Evolutionary conservation across 192 early-diverging fungal genomes (phyloP).

Genomic region (Phycomyces blakesleeanus): DNA sequence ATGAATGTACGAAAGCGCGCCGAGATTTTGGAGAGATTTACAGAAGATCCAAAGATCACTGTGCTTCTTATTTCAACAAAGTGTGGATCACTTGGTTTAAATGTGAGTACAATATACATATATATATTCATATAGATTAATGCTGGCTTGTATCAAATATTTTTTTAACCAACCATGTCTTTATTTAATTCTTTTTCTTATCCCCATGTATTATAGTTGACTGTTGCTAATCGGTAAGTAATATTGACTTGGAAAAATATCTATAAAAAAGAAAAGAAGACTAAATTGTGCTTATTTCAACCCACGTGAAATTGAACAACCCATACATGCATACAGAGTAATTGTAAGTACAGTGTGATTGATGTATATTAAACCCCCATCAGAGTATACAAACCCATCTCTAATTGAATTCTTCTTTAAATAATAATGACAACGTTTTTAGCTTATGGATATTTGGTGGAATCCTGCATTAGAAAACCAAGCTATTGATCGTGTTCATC

Average conservation of each 20-base stretch:
- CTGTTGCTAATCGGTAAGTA: constrained; percentile 18
- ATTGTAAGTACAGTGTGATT: neutral
- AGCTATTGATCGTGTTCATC: constrained; percentile 73
- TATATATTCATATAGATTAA: no score
- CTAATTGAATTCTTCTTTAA: no score
- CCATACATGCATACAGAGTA: neutral
- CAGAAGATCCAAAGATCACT: constrained; percentile 28
- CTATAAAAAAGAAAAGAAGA: neutral
- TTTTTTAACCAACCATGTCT: no score
- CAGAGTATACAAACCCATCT: no score
- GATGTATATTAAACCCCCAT: no score
- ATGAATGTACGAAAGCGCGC: constrained; percentile 39
- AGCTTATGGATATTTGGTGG: constrained; percentile 36
- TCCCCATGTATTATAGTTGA: constrained; percentile 8
- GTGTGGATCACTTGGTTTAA: constrained; percentile 71
- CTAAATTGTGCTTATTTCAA: no score
- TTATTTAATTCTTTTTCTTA: no score
- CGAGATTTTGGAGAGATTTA: constrained; percentile 38
- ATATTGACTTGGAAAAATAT: neutral
- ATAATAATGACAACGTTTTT: no score
- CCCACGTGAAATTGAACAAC: no score
- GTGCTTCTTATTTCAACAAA: constrained; percentile 66
- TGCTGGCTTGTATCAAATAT: no score
- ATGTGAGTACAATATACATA: constrained; percentile 33
- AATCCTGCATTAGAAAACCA: constrained; percentile 44